Evolutionary conservation across 306 rosid species (phyloP).

Genomic region (Begonia peltatifolia): DNA sequence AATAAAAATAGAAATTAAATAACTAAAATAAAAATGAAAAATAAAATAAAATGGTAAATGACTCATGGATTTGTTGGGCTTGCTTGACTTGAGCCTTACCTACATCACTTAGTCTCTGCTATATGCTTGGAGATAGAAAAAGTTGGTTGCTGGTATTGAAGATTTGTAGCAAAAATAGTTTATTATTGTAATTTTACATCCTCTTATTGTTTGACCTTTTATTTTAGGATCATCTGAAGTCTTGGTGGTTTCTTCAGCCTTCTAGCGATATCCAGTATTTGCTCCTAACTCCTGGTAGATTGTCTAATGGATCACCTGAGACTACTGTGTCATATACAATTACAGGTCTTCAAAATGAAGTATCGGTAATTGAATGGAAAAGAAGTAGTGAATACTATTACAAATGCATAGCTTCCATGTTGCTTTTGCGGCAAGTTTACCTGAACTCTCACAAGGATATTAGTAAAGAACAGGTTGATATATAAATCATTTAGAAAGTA

Average conservation of each 20-base stretch:
- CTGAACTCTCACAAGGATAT: constrained; percentile 58
- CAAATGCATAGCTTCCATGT: constrained; percentile 57
- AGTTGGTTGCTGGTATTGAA: no score
- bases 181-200: no score
- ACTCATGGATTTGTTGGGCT: no score
- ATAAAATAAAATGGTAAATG: no score
- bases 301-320: constrained; percentile 21
- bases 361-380: constrained; percentile 43
- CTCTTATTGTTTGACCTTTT: not conserved
- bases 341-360: constrained; percentile 11
- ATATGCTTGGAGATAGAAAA: no score
- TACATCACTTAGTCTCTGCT: no score
- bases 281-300: constrained; percentile 25
- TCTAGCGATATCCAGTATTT: constrained; percentile 36
- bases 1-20: no score
- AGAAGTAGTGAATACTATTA: constrained; percentile 46
- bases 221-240: constrained; percentile 40
- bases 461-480: constrained; percentile 52
- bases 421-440: constrained; percentile 47
- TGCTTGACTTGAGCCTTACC: no score
- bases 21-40: no score
- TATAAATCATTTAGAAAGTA: constrained; percentile 3
- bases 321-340: constrained; percentile 11
- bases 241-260: constrained; percentile 86
- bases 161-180: no score